Percentiles rank a stretch among this genome's conserved stretches.
These are phyloP conservation scores for Globisporangium abappressorium DNA, from an alignment of 352 stramenopile species.

Conservation along the genomic window DNA sequence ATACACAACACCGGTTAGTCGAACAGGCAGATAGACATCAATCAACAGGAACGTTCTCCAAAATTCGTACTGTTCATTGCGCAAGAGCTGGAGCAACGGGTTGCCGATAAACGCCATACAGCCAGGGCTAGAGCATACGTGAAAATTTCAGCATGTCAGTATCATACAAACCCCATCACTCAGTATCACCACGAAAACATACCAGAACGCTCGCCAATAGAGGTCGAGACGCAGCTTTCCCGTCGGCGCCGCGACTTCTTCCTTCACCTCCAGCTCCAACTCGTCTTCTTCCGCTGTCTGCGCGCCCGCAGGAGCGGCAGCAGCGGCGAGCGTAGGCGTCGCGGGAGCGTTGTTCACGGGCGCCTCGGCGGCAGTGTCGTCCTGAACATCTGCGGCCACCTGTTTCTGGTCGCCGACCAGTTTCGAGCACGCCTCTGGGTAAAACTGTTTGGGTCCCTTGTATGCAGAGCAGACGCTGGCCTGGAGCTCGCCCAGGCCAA, in stretches of 20 bases:
- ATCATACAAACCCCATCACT: background rate
- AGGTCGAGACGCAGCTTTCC: constrained; percentile 68
- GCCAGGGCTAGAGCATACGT: constrained; percentile 34
- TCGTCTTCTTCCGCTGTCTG: constrained; percentile 22
- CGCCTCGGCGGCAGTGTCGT: constrained; percentile 14
- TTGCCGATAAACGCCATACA: constrained; percentile 75
- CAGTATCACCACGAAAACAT: constrained; percentile 14
- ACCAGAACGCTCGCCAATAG: constrained; percentile 84
- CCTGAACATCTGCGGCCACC: constrained; percentile 38
- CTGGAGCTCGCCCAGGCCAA: constrained; percentile 61
- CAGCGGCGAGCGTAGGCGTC: background rate
- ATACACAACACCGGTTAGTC: background rate
- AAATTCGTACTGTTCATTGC: constrained; percentile 47
- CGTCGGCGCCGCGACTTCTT: constrained; percentile 21
- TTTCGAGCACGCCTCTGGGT: constrained; percentile 51
- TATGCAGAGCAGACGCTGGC: constrained; percentile 59
- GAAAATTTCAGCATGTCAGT: background rate
- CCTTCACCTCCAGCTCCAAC: constrained; percentile 35
- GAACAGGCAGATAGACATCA: background rate
- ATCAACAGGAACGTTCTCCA: background rate
- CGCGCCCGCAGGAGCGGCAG: background rate
- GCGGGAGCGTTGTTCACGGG: constrained; percentile 5
- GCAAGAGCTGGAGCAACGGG: constrained; percentile 57
- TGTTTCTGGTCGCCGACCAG: constrained; percentile 55
- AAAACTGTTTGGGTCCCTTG: constrained; percentile 60